Percentiles rank a stretch among this genome's conserved stretches.
Conservation (phyloP, 371 early-diverging fungal genomes). For the Mortierella sp. region DNA sequence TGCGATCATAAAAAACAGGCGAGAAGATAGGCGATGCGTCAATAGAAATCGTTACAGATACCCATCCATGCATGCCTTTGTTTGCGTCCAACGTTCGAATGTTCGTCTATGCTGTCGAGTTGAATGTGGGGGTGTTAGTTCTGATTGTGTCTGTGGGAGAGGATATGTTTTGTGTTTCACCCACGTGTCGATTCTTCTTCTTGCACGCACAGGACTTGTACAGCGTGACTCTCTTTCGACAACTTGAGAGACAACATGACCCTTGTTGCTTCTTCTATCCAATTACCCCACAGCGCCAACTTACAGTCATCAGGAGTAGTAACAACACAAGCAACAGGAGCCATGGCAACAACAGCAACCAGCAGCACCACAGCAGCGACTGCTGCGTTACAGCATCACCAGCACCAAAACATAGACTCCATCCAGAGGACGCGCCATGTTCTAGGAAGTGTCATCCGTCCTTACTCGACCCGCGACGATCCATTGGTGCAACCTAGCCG, state of each 20-base stretch:
- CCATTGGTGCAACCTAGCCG: background rate
- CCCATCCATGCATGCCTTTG: background rate
- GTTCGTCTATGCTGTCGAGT: background rate
- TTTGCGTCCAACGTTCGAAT: slow-evolving; percentile 7
- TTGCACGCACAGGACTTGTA: background rate
- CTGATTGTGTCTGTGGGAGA: background rate
- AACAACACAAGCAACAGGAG: background rate
- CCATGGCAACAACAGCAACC: background rate
- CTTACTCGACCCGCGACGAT: background rate
- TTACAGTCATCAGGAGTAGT: background rate
- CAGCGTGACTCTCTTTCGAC: background rate
- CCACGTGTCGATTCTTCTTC: background rate
- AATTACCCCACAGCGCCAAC: background rate
- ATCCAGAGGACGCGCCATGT: background rate
- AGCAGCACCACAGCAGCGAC: background rate
- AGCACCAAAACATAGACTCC: background rate
- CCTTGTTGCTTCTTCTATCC: background rate
- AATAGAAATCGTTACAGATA: slow-evolving; percentile 8
- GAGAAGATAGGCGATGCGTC: background rate
- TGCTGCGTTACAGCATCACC: background rate
- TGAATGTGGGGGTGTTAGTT: background rate
- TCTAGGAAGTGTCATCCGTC: slow-evolving; percentile 5
- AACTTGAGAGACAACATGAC: background rate
- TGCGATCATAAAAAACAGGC: too few species aligned
- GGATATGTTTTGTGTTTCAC: background rate